phyloP scores from a whole-genome alignment of 345 rosid genomes.

The Euphorbia tirucalli region DNA sequence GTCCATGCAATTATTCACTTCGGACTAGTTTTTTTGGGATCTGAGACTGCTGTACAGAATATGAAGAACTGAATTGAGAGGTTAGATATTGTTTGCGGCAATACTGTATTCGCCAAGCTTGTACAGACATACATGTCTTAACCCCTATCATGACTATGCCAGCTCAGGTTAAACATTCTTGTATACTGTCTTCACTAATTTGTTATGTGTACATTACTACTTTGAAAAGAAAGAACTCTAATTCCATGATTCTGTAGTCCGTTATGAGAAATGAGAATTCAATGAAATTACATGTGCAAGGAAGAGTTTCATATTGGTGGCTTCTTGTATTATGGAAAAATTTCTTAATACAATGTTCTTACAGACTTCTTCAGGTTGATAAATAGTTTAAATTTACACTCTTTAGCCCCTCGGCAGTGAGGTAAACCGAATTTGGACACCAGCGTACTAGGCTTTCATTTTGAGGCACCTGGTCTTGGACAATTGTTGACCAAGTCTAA shows the following conservation, averaged over 20 bases:
- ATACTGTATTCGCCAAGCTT: constrained; percentile 21
- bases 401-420: no score
- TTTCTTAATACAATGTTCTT: no score
- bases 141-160: background rate
- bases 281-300: background rate
- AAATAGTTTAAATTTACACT: no score
- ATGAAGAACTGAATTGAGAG: constrained; percentile 25
- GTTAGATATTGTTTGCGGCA: constrained; percentile 20
- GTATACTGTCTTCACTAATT: constrained; percentile 23
- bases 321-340: no score
- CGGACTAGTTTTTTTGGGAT: constrained; percentile 21
- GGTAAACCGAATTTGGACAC: no score
- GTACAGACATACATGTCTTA: constrained; percentile 10
- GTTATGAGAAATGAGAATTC: background rate
- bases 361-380: no score
- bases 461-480: background rate
- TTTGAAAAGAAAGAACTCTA: constrained; percentile 15
- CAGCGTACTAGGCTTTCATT: background rate
- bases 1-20: constrained; percentile 14
- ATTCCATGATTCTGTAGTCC: constrained; percentile 10
- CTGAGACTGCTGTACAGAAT: constrained; percentile 40
- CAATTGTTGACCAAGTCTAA: background rate
- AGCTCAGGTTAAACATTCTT: constrained; percentile 23
- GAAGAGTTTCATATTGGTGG: background rate
- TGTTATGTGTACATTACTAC: constrained; percentile 34